Conservation (phyloP, 1,139 yeast species). For the Arxiozyma slooffiae region DNA sequence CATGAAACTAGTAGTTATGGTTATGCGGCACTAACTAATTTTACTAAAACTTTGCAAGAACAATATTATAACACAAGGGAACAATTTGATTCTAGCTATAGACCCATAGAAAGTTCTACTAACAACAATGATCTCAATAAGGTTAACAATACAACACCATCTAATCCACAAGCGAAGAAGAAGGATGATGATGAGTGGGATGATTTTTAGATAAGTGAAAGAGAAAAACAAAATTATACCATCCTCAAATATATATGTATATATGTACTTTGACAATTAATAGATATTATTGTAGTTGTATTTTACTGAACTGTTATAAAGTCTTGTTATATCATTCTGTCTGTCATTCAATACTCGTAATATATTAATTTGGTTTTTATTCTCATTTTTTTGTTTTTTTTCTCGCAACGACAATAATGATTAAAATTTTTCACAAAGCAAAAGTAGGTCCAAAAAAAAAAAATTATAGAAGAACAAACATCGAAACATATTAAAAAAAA, state of each 20-base stretch:
- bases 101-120: background rate
- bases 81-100: background rate
- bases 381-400: no score
- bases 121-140: background rate
- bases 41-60: conserved; percentile 41
- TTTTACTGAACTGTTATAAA: background rate
- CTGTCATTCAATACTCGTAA: no score
- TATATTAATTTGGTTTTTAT: no score
- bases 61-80: conserved; percentile 14
- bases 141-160: background rate
- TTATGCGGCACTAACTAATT: conserved; percentile 51
- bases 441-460: no score
- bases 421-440: no score
- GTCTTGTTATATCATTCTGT: background rate
- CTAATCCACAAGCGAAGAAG: background rate
- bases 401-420: no score
- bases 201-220: conserved; percentile 1
- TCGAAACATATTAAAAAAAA: no score
- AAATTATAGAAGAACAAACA: no score
- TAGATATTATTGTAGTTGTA: background rate
- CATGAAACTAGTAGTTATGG: conserved; percentile 79
- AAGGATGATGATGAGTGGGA: conserved; percentile 5
- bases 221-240: no score
- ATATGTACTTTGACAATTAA: background rate
- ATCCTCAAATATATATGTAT: background rate